Evolutionary conservation across 768 basidiomycete genomes (phyloP).

Genomic region (Xerocomellus intermedius): DNA sequence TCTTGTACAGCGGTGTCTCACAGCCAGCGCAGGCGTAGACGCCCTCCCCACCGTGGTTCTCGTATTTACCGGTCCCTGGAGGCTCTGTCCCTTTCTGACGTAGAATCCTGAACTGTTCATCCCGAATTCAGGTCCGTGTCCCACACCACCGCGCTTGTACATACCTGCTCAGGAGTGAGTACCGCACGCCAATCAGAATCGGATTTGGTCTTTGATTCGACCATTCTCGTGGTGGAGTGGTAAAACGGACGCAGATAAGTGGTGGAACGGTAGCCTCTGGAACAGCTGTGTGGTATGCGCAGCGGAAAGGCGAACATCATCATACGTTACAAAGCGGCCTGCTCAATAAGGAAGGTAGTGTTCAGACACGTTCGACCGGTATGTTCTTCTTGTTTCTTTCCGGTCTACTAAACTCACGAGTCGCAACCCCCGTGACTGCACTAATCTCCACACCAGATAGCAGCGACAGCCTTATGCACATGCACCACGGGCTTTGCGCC

Average conservation of each 20-base stretch:
- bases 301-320: not conserved
- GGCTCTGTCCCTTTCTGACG: constrained; percentile 86
- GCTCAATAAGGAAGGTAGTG: constrained; percentile 11
- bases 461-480: no score
- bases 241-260: constrained; percentile 3
- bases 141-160: constrained; percentile 12
- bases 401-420: no score
- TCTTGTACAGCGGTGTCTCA: constrained; percentile 81
- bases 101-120: constrained; percentile 72
- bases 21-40: constrained; percentile 81
- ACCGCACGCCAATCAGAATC: constrained; percentile 85
- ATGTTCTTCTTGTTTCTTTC: no score
- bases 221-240: constrained; percentile 13
- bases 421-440: no score
- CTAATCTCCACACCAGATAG: no score
- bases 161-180: constrained; percentile 78
- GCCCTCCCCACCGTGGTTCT: constrained; percentile 64
- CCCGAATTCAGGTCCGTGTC: not conserved
- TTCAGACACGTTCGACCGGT: not conserved
- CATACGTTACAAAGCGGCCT: not conserved
- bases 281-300: not conserved
- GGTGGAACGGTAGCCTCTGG: not conserved
- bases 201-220: constrained; percentile 41
- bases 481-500: no score
- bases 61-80: constrained; percentile 76